Evolutionary conservation across 331 rosid genomes (phyloP).

Genomic region (Telfairia occidentalis): DNA sequence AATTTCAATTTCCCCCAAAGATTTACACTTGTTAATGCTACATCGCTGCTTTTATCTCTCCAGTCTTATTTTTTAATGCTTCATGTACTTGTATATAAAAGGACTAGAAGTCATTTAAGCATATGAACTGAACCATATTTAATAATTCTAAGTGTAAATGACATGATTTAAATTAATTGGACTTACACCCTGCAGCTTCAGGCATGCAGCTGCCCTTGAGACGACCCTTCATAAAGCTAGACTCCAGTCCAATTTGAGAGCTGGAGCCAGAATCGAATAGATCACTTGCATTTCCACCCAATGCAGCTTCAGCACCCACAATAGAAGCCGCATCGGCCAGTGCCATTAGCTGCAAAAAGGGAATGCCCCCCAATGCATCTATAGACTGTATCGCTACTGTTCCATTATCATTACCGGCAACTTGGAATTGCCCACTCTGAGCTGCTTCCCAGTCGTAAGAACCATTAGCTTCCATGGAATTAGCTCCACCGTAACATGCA

Average conservation of each 20-base stretch:
- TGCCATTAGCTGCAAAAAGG: constrained; percentile 30
- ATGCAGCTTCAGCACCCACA: constrained; percentile 10
- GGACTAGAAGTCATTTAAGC: neutral
- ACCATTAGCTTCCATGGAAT: constrained; percentile 1
- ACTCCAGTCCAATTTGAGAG: neutral
- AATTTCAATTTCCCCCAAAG: neutral
- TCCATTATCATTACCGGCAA: neutral
- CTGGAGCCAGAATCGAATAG: neutral
- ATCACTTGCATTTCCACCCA: neutral
- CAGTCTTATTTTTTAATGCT: neutral
- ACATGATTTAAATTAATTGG: neutral
- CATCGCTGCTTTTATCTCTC: neutral
- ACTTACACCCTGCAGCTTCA: constrained; percentile 14
- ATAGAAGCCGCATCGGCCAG: constrained; percentile 16
- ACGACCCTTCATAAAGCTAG: neutral
- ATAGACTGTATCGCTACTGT: neutral
- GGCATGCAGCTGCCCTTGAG: neutral
- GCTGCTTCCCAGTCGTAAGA: neutral
- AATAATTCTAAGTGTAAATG: neutral
- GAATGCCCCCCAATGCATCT: neutral
- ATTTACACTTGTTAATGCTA: neutral
- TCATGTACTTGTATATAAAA: neutral
- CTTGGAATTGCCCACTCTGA: neutral
- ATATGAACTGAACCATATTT: neutral
- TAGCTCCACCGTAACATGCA: constrained; percentile 17